Evolutionary conservation across 257 asterid genomes (phyloP).

Genomic region (Eucommia ulmoides): DNA sequence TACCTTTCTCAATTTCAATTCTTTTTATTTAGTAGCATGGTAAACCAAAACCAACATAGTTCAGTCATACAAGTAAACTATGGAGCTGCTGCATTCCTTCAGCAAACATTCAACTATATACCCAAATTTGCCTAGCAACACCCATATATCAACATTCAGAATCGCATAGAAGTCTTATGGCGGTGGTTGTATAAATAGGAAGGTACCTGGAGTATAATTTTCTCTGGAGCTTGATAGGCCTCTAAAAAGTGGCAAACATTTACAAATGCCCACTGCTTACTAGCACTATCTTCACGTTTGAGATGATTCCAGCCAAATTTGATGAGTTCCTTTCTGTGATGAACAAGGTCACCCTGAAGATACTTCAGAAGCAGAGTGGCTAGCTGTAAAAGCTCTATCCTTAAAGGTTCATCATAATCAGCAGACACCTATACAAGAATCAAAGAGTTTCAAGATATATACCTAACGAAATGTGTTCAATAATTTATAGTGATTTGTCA

Average conservation of each 20-base stretch:
- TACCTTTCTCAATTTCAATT: too few relatives aligned
- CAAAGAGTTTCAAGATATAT: too few relatives aligned
- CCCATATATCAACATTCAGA: too few relatives aligned
- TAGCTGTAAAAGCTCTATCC: slow-evolving; percentile 99
- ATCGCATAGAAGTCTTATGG: too few relatives aligned
- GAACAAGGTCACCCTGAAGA: slow-evolving; percentile 95
- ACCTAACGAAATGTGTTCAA: too few relatives aligned
- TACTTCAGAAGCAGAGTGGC: slow-evolving; percentile 96
- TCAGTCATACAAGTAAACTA: too few relatives aligned
- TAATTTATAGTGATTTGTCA: too few relatives aligned
- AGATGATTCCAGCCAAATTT: slow-evolving; percentile 99
- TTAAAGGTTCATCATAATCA: slow-evolving; percentile 92
- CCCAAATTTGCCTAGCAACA: too few relatives aligned
- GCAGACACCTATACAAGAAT: slow-evolving; percentile 83
- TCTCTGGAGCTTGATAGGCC: slow-evolving; percentile 99
- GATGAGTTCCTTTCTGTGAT: slow-evolving; percentile 90
- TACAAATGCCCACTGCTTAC: slow-evolving; percentile 99
- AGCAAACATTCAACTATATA: too few relatives aligned
- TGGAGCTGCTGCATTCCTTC: too few relatives aligned
- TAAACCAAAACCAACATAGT: too few relatives aligned
- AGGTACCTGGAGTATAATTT: slow-evolving; percentile 90
- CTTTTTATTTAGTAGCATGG: too few relatives aligned
- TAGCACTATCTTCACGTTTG: slow-evolving; percentile 98
- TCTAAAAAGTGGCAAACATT: slow-evolving; percentile 98
- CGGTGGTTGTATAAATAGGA: not conserved